Evolutionary conservation across 2,329 filamentous ascomycete species (phyloP), one percentile per base, ranked within the genome.

Genomic region (Colletotrichum cereale): DNA sequence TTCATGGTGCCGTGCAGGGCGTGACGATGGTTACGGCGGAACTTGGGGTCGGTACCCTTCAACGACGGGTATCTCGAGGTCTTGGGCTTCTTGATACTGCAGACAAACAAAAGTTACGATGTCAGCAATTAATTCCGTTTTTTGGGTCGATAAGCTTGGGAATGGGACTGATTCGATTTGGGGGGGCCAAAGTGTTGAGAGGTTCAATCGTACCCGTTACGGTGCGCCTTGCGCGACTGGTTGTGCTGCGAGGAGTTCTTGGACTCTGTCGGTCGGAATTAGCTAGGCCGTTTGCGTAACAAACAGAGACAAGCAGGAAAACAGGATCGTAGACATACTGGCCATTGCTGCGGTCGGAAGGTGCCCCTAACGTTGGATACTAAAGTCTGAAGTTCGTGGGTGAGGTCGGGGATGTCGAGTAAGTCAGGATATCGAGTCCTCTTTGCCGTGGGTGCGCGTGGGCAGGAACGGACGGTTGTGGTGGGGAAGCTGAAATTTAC

Each of bases 221-320:
- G 92, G 92, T 99, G 96, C 88, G 95, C 95, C 93, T 99, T 99
- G 90, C 93, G 93, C 86, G 90, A 91, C 92, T 96, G 93, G 89
- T 98, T 98, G 89, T 98, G 95, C 91, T 98, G 96, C 82, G 96
- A 98, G 88, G 94, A 97, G 92, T 98, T 98, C 95, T 98, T 98
- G 82, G 96, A 98, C 91, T 98, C 95, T 98, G 84, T 71, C 6
- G 21, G 40, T 44, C 4, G 42, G 48, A 48, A 40, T 72, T 48
- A 72, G 66, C 40, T 44, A 40, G 31, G n/a, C 36, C 18, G 21
- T 38, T 29, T 63, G 3, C 10, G 66, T 65, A 42, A 75, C 82
- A 64, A 84, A 78, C 74, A 75, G 24, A 29, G 11, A 56, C 24
- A 26, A 48, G 21, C 18, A 42, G 18, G 8, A 44, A 29, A 12